These are phyloP conservation scores for Tricholoma furcatifolium DNA, from an alignment of 768 basidiomycete species.

Conservation along the genomic window DNA sequence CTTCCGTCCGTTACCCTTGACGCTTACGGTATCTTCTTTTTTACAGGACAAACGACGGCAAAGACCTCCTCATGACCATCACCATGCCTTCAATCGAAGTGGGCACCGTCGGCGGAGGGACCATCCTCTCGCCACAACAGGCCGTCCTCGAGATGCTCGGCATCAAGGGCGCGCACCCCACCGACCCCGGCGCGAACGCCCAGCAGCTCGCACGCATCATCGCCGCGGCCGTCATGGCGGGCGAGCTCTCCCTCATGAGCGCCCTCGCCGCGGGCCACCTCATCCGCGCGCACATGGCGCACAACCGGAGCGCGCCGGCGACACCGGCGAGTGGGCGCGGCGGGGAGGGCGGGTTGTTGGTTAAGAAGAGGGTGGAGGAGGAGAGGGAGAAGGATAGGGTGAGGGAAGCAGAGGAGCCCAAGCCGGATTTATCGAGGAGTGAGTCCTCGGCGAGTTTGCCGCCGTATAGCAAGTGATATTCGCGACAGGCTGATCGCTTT, in stretches of 20 bases:
- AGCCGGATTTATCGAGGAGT: constrained; percentile 5
- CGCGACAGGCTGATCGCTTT: too few species aligned
- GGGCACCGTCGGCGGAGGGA: constrained; percentile 96
- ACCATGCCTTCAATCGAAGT: constrained; percentile 99
- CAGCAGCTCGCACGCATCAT: constrained; percentile 88
- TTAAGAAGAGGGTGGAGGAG: neutral
- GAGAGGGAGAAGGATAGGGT: neutral
- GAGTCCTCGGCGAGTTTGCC: constrained; percentile 19
- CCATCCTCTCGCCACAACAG: constrained; percentile 86
- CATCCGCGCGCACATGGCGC: constrained; percentile 89
- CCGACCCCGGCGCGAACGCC: constrained; percentile 86
- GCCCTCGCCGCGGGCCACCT: constrained; percentile 95
- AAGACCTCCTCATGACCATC: constrained; percentile 89
- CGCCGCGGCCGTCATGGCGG: constrained; percentile 93
- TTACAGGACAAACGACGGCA: constrained; percentile 78
- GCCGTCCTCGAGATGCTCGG: constrained; percentile 94
- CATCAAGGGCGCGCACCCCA: constrained; percentile 84
- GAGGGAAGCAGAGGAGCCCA: neutral
- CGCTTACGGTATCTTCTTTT: neutral
- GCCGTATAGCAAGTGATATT: constrained; percentile 17
- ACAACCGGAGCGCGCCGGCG: constrained; percentile 82
- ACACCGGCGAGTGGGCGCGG: constrained; percentile 52
- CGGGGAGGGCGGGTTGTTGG: constrained; percentile 7
- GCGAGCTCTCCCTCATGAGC: constrained; percentile 88
- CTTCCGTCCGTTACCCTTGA: neutral